A percentile compares a stretch with the other conserved stretches of the same genome.
Evolutionary conservation across 352 stramenopile genomes (phyloP).

Genomic region (Pythium brassicae): DNA sequence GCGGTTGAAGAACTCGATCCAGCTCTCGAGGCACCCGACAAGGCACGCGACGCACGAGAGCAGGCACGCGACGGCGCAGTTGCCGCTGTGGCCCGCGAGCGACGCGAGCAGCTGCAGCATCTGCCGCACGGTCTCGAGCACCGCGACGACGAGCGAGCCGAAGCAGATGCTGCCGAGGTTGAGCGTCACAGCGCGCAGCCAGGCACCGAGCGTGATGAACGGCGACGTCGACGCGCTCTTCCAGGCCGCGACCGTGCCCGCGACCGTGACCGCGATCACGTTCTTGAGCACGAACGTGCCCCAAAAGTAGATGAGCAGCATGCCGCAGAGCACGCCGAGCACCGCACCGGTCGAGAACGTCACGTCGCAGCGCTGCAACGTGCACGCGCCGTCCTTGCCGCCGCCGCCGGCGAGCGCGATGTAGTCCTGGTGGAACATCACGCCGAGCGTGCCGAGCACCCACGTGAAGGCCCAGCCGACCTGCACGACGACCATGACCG

Average conservation of each 20-base stretch:
- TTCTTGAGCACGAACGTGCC: slow-evolving; percentile 83
- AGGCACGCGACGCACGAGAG: slow-evolving; percentile 69
- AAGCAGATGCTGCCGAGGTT: slow-evolving; percentile 93
- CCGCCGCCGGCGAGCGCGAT: slow-evolving; percentile 36
- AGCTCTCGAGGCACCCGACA: slow-evolving; percentile 74
- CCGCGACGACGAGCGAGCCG: slow-evolving; percentile 88
- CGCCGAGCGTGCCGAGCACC: slow-evolving; percentile 74
- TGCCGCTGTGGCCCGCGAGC: slow-evolving; percentile 55
- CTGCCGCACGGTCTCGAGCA: slow-evolving; percentile 78
- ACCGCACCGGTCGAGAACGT: slow-evolving; percentile 39
- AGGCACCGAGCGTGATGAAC: slow-evolving; percentile 76
- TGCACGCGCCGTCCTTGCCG: slow-evolving; percentile 25
- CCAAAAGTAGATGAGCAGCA: slow-evolving; percentile 94
- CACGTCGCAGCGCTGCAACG: slow-evolving; percentile 39
- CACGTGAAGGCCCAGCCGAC: slow-evolving; percentile 85
- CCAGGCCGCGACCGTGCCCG: slow-evolving; percentile 90
- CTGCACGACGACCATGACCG: slow-evolving; percentile 82
- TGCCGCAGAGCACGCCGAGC: slow-evolving; percentile 74
- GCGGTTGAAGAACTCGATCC: slow-evolving; percentile 89
- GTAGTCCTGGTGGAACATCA: slow-evolving; percentile 79
- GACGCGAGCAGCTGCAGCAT: slow-evolving; percentile 66
- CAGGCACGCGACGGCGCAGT: slow-evolving; percentile 70
- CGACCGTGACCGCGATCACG: slow-evolving; percentile 86
- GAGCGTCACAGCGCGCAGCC: slow-evolving; percentile 77
- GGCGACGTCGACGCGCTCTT: slow-evolving; percentile 66